Base-by-base conservation (phyloP, 495 filamentous ascomycete species). In the Penicillium manginii region DNA sequence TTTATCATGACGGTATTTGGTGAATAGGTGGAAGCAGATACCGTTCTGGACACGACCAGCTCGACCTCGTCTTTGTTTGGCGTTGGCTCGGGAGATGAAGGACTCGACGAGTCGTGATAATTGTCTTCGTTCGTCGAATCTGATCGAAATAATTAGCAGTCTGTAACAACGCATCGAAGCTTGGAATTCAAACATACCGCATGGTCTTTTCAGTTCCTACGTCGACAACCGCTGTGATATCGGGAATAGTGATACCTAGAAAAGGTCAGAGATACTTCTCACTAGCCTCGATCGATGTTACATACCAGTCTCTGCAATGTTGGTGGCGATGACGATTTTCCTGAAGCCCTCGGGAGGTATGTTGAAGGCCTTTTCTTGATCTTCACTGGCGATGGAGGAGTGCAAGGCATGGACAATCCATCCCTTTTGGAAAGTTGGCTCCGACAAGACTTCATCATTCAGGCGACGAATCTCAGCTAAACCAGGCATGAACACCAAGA, bases 191-290 rank as follows among this genome's bases (percentile, higher is more conserved):
- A 45, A 64, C 66, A 26, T 57, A 78, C 73, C 86, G 73, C 94
- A 98, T 98, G 67, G 96, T 94, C 59, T 93, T 92, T 70, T 97
- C 93, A 70, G 94, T 97, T 51, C 93, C 93, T 12, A 91, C 88
- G 73, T 98, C 93, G 56, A 98, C 88, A 23, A 98, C 93, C 63
- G 92, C 96, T 4, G 93, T 97, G 35, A 98, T 87, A 71, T 97
- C 93, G 2, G 93, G 93, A 62, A 98, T 98, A 0, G 93, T 98
- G 64, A 98, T 96, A 71, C 72, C 70, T 69, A 46, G 8, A 43
- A 15, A 22, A 26, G 5, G 33, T 63, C 33, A 67, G 54, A 32
- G 33, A 2, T 7, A 15, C 0, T 18, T 26, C 12, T 39, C 10
- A 11, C 15, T 37, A 37, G 12, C 4, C 14, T n/a, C 8, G 2